Evolutionary conservation across 768 basidiomycete species (phyloP), one percentile per base, ranked within the genome.

Genomic region (Russula earlei): DNA sequence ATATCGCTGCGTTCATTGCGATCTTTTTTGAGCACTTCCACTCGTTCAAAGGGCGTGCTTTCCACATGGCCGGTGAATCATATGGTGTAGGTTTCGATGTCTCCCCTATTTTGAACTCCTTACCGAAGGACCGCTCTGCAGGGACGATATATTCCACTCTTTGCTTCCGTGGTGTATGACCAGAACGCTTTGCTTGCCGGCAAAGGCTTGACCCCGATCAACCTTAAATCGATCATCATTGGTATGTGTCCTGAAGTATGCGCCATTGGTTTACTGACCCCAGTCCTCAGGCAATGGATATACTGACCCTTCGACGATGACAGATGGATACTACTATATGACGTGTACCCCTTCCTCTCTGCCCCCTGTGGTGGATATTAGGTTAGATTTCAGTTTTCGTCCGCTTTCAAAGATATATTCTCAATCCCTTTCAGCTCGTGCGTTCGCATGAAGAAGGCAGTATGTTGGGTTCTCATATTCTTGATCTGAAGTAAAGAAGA

Each of bases 11-110:
- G 0, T 88, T 88, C 61, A 73, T 87, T 0, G 71, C 77, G 3
- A 79, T 88, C 52, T 87, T 87, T 69, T 87, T 87, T 46, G 84
- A 87, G 62, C 75, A 82, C 55, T 90, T 90, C 65, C 74, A 68
- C 53, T 72, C 83, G 62, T 87, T 87, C 72, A 81, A 84, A 61
- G 84, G 83, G 2, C 71, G 85, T 3, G 65, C 72, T 2, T 68
- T 74, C 38, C 73, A 74, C 46, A 64, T 74, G 58, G 67, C 70
- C 19, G 72, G 73, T 14, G 69, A 81, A 67, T 80, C 78, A 4
- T 80, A 81, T 38, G 80, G 72, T 12, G 81, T 78, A 58, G 45
- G 73, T 67, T 19, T 3, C 31, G 11, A 48, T 55, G 8, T n/a
- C 17, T 45, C 27, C 29, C 10, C 4, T 56, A 20, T 4, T 31